Conservation (phyloP, 2,329 filamentous ascomycete species). For the Colletotrichum sp. region DNA sequence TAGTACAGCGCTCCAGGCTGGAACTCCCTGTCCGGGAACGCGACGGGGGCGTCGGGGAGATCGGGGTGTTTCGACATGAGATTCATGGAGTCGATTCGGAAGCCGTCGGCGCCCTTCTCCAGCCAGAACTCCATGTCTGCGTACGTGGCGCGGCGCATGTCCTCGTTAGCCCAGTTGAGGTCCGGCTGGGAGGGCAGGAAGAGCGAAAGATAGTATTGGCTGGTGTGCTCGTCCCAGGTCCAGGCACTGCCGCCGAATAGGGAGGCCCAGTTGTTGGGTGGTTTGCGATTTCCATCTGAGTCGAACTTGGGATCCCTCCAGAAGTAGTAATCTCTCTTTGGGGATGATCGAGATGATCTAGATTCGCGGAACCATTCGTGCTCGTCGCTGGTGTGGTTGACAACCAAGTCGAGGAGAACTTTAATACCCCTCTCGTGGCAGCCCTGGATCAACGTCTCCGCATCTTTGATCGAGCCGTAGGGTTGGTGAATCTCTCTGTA, state of each 20-base stretch:
- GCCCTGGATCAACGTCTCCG: slow-evolving; percentile 63
- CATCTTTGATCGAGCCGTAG: slow-evolving; percentile 70
- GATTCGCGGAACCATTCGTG: slow-evolving; percentile 65
- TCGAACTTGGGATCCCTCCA: slow-evolving; percentile 51
- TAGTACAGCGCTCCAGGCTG: slow-evolving; percentile 47
- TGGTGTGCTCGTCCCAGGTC: slow-evolving; percentile 38
- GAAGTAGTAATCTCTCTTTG: slow-evolving; percentile 60
- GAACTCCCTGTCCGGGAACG: slow-evolving; percentile 31
- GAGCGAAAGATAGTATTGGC: slow-evolving; percentile 58
- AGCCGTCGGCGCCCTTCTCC: slow-evolving; percentile 61
- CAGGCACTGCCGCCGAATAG: slow-evolving; percentile 41
- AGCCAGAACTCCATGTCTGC: slow-evolving; percentile 69
- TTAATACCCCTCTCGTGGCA: slow-evolving; percentile 48
- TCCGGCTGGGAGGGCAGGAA: slow-evolving; percentile 69
- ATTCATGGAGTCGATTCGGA: slow-evolving; percentile 63
- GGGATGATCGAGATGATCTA: slow-evolving; percentile 48
- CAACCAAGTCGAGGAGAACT: slow-evolving; percentile 29
- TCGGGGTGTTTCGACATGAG: slow-evolving; percentile 57
- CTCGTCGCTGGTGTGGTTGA: slow-evolving; percentile 35
- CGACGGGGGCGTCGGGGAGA: slow-evolving; percentile 49
- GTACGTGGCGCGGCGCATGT: slow-evolving; percentile 63
- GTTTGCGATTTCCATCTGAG: slow-evolving; percentile 33
- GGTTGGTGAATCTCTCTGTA: slow-evolving; percentile 47
- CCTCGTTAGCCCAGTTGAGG: slow-evolving; percentile 69
- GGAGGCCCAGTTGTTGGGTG: slow-evolving; percentile 49